Evolutionary conservation across 768 basidiomycete genomes (phyloP), one percentile per base, ranked within the genome.

Genomic region (Ramaria rubella): DNA sequence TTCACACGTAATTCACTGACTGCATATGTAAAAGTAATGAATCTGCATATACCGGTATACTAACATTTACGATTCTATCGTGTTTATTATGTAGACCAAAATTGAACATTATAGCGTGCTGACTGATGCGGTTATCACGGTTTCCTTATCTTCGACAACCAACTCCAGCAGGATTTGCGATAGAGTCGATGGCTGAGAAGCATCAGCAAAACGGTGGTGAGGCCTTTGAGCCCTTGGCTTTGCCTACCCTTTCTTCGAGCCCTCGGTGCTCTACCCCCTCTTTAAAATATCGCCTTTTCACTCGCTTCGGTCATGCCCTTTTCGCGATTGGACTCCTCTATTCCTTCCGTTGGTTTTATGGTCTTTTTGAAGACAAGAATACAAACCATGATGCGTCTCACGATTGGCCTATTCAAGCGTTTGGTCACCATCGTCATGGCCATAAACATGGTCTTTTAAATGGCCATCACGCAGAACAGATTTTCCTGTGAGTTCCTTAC

Each of bases 401-500:
- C n/a, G 19, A 12, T 15, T 56, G 43, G 43, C 55, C 45, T 21
- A 26, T 45, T 12, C 30, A 46, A 11, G 55, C 45, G 27, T 56
- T 56, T 24, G 43, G 24, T 26, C 55, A n/a, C n/a, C n/a, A 42
- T 34, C 54, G n/a, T 2, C 43, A 57, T 49, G 27, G 31, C 7
- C 52, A 45, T 33, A 44, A 56, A 30, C 33, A 45, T 42, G 43
- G 40, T 19, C 52, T 58, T 21, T 58, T 70, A 48, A 67, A 66
- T 44, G 72, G 70, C 17, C 72, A 65, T 58, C 60, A 65, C 34
- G 75, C 76, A 1, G 79, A 79, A 66, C 58, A 74, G 29, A 60
- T 76, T 34, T 79, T 76, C 66, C 59, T 80, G 78, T 77, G 58
- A 63, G 77, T 54, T 6, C 49, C 34, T 34, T 23, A 6, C 5